Evolutionary conservation across 106 monocot genomes (phyloP).

Genomic region (Amphibolis antarctica): DNA sequence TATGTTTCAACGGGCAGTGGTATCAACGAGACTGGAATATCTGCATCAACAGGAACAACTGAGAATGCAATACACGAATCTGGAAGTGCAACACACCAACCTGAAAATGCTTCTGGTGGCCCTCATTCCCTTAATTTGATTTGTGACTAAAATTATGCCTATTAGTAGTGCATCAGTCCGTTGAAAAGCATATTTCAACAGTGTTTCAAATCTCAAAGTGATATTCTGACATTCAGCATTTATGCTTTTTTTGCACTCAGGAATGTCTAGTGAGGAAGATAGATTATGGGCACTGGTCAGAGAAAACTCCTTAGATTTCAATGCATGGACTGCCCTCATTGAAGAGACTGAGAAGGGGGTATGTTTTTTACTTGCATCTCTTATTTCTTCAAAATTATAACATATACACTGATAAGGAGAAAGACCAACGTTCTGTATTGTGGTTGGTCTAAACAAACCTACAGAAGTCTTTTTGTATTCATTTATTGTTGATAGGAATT

Average conservation of each 20-base stretch:
- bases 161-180: neutral
- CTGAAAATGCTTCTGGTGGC: slow-evolving; percentile 3
- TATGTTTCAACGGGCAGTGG: neutral
- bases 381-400: slow-evolving; percentile 1
- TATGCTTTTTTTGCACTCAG: slow-evolving; percentile 15
- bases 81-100: neutral
- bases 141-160: neutral
- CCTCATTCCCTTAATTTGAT: neutral
- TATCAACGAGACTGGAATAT: neutral
- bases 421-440: too few relatives aligned
- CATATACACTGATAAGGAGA: too few relatives aligned
- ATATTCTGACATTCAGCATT: neutral
- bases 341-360: slow-evolving; percentile 91
- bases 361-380: too few relatives aligned
- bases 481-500: neutral
- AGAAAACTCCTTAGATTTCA: slow-evolving; percentile 75
- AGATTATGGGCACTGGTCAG: slow-evolving; percentile 76
- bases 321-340: slow-evolving; percentile 94
- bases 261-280: slow-evolving; percentile 66
- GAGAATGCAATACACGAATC: neutral
- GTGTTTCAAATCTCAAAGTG: neutral
- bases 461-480: neutral
- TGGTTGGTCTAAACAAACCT: neutral
- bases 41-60: neutral
- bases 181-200: neutral